A percentile compares a stretch with the other conserved stretches of the same genome.
Conservation (phyloP, 768 basidiomycete genomes). For the Lentinula aciculospora region DNA sequence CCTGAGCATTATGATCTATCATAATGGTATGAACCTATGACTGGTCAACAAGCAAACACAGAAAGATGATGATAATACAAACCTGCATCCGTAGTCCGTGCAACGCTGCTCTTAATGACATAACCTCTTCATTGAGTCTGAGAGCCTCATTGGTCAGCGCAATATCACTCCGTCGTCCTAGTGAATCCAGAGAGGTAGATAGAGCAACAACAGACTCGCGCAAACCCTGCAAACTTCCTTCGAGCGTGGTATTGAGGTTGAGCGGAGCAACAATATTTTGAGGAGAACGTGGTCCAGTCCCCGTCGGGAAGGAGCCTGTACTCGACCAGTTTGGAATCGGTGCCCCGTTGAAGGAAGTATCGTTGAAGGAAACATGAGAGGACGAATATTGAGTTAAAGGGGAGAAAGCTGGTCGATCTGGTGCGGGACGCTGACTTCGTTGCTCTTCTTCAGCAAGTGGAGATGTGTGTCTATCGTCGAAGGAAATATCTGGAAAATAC, state of each 20-base stretch:
- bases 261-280: constrained; percentile 47
- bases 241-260: constrained; percentile 55
- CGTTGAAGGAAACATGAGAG: not conserved
- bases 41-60: constrained; percentile 10
- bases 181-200: constrained; percentile 54
- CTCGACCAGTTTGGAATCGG: constrained; percentile 9
- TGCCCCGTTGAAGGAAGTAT: not conserved
- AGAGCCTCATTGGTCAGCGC: constrained; percentile 66
- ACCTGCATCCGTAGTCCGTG: constrained; percentile 82
- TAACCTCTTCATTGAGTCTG: constrained; percentile 68
- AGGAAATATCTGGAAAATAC: constrained; percentile 14
- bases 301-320: constrained; percentile 7
- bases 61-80: constrained; percentile 12
- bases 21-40: constrained; percentile 60
- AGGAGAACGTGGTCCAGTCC: not conserved
- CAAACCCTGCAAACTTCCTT: constrained; percentile 53
- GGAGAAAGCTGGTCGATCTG: not conserved
- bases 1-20: constrained; percentile 67
- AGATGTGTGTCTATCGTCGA: not conserved
- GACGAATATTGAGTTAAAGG: not conserved
- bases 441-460: not conserved
- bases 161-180: constrained; percentile 60
- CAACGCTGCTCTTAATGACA: constrained; percentile 59
- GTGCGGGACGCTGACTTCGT: not conserved
- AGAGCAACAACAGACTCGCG: constrained; percentile 56